Evolutionary conservation across 352 stramenopile genomes (phyloP).

Genomic region (Discostella stelligera): DNA sequence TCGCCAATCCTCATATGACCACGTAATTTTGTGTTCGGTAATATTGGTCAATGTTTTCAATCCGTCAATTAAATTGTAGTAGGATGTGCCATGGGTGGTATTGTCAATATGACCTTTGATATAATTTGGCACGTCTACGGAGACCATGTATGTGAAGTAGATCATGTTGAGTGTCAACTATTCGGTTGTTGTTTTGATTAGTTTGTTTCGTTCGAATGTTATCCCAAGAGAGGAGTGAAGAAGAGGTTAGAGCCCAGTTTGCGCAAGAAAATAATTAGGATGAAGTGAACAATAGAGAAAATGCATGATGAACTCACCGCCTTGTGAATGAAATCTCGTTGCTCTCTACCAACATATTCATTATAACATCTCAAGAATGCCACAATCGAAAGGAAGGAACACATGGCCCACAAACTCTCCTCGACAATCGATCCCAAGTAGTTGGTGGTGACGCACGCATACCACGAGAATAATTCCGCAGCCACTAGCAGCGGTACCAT

Average conservation of each 20-base stretch:
- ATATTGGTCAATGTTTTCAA: background rate
- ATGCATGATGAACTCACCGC: background rate
- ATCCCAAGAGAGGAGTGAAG: too few relatives aligned
- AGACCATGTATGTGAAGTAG: slow-evolving; percentile 7
- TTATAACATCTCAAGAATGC: background rate
- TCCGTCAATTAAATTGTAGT: slow-evolving; percentile 2
- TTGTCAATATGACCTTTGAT: background rate
- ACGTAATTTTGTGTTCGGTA: slow-evolving; percentile 5
- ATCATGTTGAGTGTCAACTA: background rate
- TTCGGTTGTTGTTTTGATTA: too few relatives aligned
- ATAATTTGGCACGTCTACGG: slow-evolving; percentile 8
- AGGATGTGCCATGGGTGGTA: background rate
- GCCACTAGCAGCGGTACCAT: background rate
- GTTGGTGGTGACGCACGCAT: background rate
- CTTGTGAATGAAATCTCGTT: slow-evolving; percentile 5
- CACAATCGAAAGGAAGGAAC: background rate
- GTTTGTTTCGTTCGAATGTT: too few relatives aligned
- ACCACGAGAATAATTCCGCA: slow-evolving; percentile 1
- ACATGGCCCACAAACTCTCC: slow-evolving; percentile 4
- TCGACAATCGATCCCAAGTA: slow-evolving; percentile 6
- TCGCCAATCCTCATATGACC: slow-evolving; percentile 12
- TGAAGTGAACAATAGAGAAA: background rate
- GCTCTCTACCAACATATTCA: slow-evolving; percentile 5
- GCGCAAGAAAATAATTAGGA: too few relatives aligned
- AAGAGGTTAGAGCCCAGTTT: too few relatives aligned